phyloP scores from a whole-genome alignment of 225 moss, liverwort and hornwort genomes.

The Pseudisothecium myosuroides region DNA sequence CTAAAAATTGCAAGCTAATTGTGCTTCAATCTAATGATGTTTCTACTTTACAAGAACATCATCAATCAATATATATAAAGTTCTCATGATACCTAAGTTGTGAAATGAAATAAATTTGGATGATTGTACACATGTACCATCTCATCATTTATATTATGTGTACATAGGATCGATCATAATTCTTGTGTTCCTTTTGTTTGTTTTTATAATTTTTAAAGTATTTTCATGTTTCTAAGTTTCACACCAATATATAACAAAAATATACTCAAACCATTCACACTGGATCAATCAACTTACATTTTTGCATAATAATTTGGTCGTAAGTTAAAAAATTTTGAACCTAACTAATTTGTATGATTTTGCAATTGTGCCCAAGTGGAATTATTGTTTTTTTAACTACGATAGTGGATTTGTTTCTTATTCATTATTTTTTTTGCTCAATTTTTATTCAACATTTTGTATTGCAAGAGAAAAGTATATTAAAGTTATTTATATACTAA shows the following conservation, averaged over 20 bases:
- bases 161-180: too few relatives aligned
- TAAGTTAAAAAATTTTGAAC: neutral
- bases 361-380: neutral
- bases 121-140: neutral
- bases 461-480: neutral
- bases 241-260: neutral
- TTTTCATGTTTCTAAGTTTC: neutral
- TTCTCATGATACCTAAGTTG: neutral
- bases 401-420: neutral
- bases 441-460: neutral
- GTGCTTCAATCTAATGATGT: neutral
- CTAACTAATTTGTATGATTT: neutral
- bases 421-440: neutral
- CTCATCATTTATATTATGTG: neutral
- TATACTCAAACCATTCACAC: neutral
- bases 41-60: accelerated
- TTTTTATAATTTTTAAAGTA: neutral
- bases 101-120: neutral
- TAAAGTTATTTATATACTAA: neutral
- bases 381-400: neutral
- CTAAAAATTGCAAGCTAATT: neutral
- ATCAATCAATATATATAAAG: neutral
- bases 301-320: neutral
- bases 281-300: neutral
- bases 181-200: neutral